phyloP scores from a whole-genome alignment of 129 eudicot genomes.

The Glebionis coronaria region DNA sequence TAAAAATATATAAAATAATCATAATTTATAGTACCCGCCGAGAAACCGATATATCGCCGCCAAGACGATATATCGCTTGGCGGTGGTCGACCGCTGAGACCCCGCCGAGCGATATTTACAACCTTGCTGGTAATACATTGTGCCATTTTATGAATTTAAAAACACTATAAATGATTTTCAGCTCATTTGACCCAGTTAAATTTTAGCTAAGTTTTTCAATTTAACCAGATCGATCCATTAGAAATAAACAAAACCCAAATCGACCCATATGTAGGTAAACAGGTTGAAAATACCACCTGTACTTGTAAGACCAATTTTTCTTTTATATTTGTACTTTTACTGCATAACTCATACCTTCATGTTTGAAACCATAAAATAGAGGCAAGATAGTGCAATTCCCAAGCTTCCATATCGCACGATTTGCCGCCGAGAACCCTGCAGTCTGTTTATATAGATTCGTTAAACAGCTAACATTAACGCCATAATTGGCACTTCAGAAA shows the following conservation, averaged over 20 bases:
- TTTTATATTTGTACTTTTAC: slow-evolving; percentile 12
- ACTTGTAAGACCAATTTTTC: slow-evolving; percentile 7
- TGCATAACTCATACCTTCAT: slow-evolving; percentile 58
- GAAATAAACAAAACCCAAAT: slow-evolving; percentile 17
- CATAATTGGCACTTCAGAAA: slow-evolving; percentile 7
- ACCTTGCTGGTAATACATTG: too few species aligned
- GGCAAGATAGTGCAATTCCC: slow-evolving; percentile 78
- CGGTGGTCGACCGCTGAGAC: too few species aligned
- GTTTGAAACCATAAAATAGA: slow-evolving; percentile 62
- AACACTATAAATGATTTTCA: slow-evolving; percentile 16
- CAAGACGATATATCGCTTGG: too few species aligned
- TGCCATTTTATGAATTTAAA: slow-evolving; percentile 1
- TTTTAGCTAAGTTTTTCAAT: background rate
- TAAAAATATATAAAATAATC: too few species aligned
- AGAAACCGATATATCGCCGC: too few species aligned
- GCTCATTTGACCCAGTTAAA: background rate
- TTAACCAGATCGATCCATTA: background rate
- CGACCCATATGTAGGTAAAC: background rate
- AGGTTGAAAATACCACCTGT: slow-evolving; percentile 1
- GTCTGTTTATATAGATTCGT: slow-evolving; percentile 66
- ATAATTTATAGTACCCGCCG: too few species aligned
- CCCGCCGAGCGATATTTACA: too few species aligned
- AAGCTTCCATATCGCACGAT: slow-evolving; percentile 90
- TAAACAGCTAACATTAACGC: slow-evolving; percentile 19
- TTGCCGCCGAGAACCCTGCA: slow-evolving; percentile 86